Conservation (phyloP, 495 filamentous ascomycete genomes). For the Halenospora varia region DNA sequence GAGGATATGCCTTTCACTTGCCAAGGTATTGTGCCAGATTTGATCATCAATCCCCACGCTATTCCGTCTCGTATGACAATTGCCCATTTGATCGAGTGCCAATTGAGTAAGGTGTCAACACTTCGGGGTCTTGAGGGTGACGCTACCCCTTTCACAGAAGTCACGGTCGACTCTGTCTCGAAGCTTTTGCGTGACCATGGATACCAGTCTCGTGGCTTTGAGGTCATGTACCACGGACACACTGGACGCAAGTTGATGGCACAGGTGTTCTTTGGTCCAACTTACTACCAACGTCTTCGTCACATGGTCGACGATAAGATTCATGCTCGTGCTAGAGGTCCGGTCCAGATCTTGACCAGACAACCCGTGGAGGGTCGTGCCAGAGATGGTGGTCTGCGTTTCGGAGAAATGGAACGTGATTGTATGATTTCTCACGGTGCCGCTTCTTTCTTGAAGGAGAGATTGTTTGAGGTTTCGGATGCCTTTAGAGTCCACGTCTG, state of each 20-base stretch:
- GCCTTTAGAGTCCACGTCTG: constrained; percentile 98
- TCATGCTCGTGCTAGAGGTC: constrained; percentile 91
- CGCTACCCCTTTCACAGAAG: constrained; percentile 96
- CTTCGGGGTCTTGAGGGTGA: constrained; percentile 92
- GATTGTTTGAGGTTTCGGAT: constrained; percentile 94
- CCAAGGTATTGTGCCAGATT: constrained; percentile 86
- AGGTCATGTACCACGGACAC: constrained; percentile 98
- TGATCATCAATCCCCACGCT: constrained; percentile 99
- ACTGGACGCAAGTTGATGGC: constrained; percentile 88
- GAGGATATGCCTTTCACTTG: constrained; percentile 98
- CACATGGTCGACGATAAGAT: constrained; percentile 99
- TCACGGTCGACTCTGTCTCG: constrained; percentile 93
- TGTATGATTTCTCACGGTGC: constrained; percentile 99
- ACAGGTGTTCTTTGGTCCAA: constrained; percentile 95
- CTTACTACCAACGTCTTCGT: constrained; percentile 96
- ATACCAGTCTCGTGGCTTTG: constrained; percentile 95
- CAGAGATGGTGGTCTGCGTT: constrained; percentile 94
- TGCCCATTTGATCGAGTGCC: constrained; percentile 98
- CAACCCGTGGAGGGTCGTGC: constrained; percentile 99
- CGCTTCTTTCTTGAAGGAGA: constrained; percentile 93
- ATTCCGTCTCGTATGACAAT: constrained; percentile 99
- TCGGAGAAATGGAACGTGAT: constrained; percentile 99
- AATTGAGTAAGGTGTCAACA: constrained; percentile 90
- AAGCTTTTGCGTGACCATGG: constrained; percentile 83
- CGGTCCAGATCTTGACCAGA: constrained; percentile 93